These are phyloP conservation scores for Suillus plorans DNA, from an alignment of 768 basidiomycete species.

Conservation along the genomic window DNA sequence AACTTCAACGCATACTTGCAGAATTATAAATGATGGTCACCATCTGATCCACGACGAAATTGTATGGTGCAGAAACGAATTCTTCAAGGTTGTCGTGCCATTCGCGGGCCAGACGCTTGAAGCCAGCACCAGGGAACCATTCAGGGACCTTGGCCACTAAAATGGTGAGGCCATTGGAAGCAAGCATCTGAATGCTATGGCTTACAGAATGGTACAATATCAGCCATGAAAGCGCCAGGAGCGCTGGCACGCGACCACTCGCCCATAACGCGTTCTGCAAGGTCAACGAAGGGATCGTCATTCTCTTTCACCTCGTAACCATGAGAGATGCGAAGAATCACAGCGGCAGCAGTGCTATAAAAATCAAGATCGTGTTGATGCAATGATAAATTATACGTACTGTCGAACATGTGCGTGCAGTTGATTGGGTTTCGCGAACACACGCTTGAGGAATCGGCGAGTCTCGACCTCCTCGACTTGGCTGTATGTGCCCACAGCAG, in stretches of 20 bases:
- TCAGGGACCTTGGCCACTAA: conserved; percentile 47
- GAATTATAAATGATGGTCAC: conserved; percentile 26
- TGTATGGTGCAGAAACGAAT: conserved; percentile 56
- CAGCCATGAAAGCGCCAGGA: conserved; percentile 50
- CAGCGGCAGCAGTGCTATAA: conserved; percentile 46
- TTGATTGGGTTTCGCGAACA: conserved; percentile 37
- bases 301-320: conserved; percentile 55
- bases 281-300: conserved; percentile 47
- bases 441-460: conserved; percentile 40
- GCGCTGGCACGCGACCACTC: conserved; percentile 50
- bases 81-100: conserved; percentile 55
- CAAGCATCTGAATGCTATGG: not conserved
- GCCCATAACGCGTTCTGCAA: conserved; percentile 49
- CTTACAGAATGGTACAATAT: conserved; percentile 45
- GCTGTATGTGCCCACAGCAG: conserved; percentile 34
- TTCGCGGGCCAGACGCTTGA: conserved; percentile 49
- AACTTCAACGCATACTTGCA: not conserved
- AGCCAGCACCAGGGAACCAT: conserved; percentile 57
- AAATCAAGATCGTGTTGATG: not conserved
- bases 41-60: conserved; percentile 62
- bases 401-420: conserved; percentile 41
- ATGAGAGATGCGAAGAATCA: conserved; percentile 54
- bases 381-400: conserved; percentile 21
- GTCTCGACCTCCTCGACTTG: conserved; percentile 41
- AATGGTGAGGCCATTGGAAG: not conserved